Evolutionary conservation across 768 basidiomycete species (phyloP), one percentile per base, ranked within the genome.

Genomic region (Holtermannia corniformis): DNA sequence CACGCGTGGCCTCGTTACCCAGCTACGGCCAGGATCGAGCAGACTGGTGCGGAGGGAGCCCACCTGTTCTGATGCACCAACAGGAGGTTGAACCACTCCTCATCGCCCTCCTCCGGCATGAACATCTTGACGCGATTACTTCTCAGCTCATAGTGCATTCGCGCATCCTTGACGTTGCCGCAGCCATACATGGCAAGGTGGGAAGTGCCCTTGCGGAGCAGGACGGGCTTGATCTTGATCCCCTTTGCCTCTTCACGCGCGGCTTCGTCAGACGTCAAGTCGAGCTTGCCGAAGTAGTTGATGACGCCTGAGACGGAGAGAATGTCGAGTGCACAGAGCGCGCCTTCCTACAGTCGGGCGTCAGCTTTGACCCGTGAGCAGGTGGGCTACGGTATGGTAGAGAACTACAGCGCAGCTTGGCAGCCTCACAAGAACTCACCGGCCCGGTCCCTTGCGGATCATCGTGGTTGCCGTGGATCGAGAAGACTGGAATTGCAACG

Each of bases 381-480:
- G n/a, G n/a, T n/a, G 3, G 5, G 14, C 3, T 13, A 12, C n/a
- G n/a, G n/a, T n/a, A n/a, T n/a, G n/a, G 14, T n/a, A 4, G 1
- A 19, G 5, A 0, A 45, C 13, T 24, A 52, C 14, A 14, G 22
- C n/a, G 24, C n/a, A 16, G 41, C 21, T 14, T 14, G 4, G 16
- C 23, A 24, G 41, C 10, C 11, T 11, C 20, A 46, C 12, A 21
- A 48, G 22, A 11, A 74, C 87, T 56, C 63, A 90, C 91, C 7
- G 86, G 78, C 2, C 92, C 91, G 20, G 90, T 84, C 19, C 95
- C 95, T 74, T 97, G 95, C 27, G 95, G 95, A 64, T 99, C 95
- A 65, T 99, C 95, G 72, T 99, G 95, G 67, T 99, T 99, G 41
- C 95, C 95, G 65, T 99, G 95, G 48, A 99, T 97, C 0, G 93